Percentiles rank a stretch among this genome's conserved stretches.
Conservation (phyloP, 2,329 filamentous ascomycete species). For the Chalaropsis thielavioides region DNA sequence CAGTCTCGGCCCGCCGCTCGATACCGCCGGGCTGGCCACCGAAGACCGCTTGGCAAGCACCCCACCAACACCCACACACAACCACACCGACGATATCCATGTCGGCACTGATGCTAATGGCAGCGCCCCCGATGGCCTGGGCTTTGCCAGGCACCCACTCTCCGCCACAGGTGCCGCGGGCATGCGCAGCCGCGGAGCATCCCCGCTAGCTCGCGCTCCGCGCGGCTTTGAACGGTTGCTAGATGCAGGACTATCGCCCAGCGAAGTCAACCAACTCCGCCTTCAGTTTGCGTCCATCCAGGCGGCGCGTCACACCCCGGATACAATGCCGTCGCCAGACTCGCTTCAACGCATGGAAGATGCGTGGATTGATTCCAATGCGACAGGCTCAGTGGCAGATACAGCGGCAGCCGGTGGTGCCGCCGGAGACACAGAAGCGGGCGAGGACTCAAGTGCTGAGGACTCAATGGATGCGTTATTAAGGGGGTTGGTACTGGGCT, state of each 20-base stretch:
- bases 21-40: constrained; percentile 49
- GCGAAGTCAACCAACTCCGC: constrained; percentile 72
- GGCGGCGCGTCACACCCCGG: constrained; percentile 66
- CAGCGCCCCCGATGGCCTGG: not conserved
- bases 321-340: constrained; percentile 71
- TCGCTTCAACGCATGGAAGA: constrained; percentile 71
- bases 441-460: constrained; percentile 26
- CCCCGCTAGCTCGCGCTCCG: constrained; percentile 19
- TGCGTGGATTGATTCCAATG: constrained; percentile 69
- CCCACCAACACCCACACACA: constrained; percentile 18
- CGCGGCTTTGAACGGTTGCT: constrained; percentile 83
- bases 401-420: constrained; percentile 20
- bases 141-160: not conserved
- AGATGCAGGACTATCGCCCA: constrained; percentile 61
- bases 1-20: constrained; percentile 32
- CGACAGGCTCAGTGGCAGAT: constrained; percentile 25
- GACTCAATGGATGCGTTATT: constrained; percentile 71
- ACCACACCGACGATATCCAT: not conserved
- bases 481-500: constrained; percentile 77
- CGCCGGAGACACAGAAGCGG: constrained; percentile 19
- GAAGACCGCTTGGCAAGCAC: constrained; percentile 40
- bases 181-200: constrained; percentile 18
- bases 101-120: not conserved
- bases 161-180: not conserved
- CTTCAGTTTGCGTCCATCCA: constrained; percentile 83